phyloP scores from a whole-genome alignment of 2,329 filamentous ascomycete genomes.

The Blumeria graminis region DNA sequence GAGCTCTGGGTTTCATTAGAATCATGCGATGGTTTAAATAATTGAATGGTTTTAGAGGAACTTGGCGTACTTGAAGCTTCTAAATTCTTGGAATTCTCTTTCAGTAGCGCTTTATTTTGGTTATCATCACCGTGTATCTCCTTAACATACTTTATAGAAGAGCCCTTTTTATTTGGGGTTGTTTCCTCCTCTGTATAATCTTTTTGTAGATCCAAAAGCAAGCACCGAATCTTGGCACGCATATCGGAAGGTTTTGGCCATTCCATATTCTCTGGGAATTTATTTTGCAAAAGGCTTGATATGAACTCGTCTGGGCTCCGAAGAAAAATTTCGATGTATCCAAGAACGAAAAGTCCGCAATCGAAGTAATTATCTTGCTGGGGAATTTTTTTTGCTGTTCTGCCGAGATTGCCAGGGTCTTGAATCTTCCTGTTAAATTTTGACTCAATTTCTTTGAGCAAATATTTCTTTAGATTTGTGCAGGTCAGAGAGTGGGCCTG shows the following conservation, averaged over 20 bases:
- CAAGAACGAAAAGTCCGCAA: constrained; percentile 69
- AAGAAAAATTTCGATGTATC: constrained; percentile 66
- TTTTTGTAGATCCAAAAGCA: constrained; percentile 37
- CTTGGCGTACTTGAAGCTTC: too few species aligned
- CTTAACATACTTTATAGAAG: too few species aligned
- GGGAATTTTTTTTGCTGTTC: constrained; percentile 54
- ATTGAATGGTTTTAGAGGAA: too few species aligned
- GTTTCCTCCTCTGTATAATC: constrained; percentile 11
- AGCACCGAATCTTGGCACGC: constrained; percentile 37
- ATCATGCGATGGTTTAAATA: too few species aligned
- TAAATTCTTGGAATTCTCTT: too few species aligned
- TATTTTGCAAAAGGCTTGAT: constrained; percentile 34
- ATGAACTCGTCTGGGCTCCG: constrained; percentile 48
- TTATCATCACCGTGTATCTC: too few species aligned
- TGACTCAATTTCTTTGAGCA: constrained; percentile 45
- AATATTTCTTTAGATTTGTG: constrained; percentile 48
- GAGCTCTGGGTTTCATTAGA: too few species aligned
- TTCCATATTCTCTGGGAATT: constrained; percentile 28
- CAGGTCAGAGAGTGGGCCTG: constrained; percentile 36
- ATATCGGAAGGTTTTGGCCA: constrained; percentile 28
- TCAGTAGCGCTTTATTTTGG: too few species aligned
- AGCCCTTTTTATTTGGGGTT: too few species aligned
- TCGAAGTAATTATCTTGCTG: constrained; percentile 66
- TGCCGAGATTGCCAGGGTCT: constrained; percentile 19
- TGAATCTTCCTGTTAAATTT: constrained; percentile 22